Conservation (phyloP, 2,329 filamentous ascomycete genomes). For the Fonsecaea multimorphosa region DNA sequence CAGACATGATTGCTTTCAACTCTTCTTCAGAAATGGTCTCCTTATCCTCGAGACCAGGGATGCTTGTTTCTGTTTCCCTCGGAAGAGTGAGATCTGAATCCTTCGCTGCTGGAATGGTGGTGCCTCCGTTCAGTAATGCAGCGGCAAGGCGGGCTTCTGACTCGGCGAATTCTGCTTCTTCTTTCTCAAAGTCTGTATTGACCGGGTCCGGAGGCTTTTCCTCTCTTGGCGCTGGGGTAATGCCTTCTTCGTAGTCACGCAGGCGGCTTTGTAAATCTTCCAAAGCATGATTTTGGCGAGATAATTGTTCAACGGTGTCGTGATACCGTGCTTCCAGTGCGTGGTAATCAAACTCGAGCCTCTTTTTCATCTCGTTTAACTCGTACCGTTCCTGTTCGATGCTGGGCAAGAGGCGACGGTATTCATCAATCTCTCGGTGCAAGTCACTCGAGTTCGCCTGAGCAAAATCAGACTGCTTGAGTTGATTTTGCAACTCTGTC, state of each 20-base stretch:
- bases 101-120: neutral
- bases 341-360: constrained; percentile 57
- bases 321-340: constrained; percentile 53
- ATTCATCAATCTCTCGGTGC: constrained; percentile 43
- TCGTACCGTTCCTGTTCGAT: constrained; percentile 58
- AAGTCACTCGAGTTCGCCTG: constrained; percentile 38
- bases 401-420: constrained; percentile 53
- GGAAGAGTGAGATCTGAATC: constrained; percentile 11
- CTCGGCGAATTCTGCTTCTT: constrained; percentile 36
- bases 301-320: constrained; percentile 51
- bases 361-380: constrained; percentile 55
- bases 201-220: constrained; percentile 18
- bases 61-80: constrained; percentile 6
- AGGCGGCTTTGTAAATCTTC: constrained; percentile 39
- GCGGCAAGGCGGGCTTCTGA: constrained; percentile 38
- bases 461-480: constrained; percentile 54
- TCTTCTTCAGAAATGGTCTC: constrained; percentile 38
- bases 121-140: constrained; percentile 32
- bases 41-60: constrained; percentile 10
- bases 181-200: constrained; percentile 33
- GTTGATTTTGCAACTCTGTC: constrained; percentile 53
- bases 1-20: constrained; percentile 40
- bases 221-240: constrained; percentile 20
- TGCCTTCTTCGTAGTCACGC: constrained; percentile 38
- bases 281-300: constrained; percentile 38